Base-by-base conservation (phyloP, 495 filamentous ascomycete species). In the Penicillium desertorum region DNA sequence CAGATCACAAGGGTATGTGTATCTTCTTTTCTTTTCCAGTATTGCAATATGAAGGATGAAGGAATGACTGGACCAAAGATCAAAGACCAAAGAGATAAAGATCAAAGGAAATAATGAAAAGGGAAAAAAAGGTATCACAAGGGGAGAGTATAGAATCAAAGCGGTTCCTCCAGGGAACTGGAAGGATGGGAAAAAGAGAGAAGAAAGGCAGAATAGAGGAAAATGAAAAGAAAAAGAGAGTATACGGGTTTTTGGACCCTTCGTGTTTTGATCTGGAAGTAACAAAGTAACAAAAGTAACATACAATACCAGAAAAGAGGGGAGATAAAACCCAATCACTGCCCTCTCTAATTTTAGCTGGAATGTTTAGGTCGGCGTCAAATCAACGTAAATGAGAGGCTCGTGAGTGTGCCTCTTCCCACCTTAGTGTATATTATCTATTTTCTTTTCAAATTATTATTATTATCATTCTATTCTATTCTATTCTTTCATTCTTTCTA, bases 91-190 rank as follows among this genome's bases (percentile, higher is more conserved):
- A 30, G 54, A 29, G 30, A 17, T 30, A 29, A 29, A 49, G 48
- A 34, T 44, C 30, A 49, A 49, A 53, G 25, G 20, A 32, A 46
- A 51, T 47, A 29, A 50, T 12, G 27, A 37, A 25, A n/a, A 42
- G 30, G 23, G 23, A 2, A 16, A 37, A 50, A 32, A 36, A 49
- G 41, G 54, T 17, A 39, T 39, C n/a, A 49, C 12, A 42, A 51
- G 44, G 12, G 17, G 46, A 61, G 52, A 12, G 47, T n/a, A 34
- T 58, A 51, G 48, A 54, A 60, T 56, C 42, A n/a, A 48, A 71
- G 70, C 68, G 68, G 72, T 73, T 75, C 69, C 74, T 66, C 74
- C 74, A 64, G 70, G 72, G 73, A 74, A 72, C 70, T 67, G 64
- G 54, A 62, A 53, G 46, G 57, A 48, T 51, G 37, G n/a, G n/a